phyloP scores from a whole-genome alignment of 2,329 filamentous ascomycete species.

The Aspergillus quadrilineatus region DNA sequence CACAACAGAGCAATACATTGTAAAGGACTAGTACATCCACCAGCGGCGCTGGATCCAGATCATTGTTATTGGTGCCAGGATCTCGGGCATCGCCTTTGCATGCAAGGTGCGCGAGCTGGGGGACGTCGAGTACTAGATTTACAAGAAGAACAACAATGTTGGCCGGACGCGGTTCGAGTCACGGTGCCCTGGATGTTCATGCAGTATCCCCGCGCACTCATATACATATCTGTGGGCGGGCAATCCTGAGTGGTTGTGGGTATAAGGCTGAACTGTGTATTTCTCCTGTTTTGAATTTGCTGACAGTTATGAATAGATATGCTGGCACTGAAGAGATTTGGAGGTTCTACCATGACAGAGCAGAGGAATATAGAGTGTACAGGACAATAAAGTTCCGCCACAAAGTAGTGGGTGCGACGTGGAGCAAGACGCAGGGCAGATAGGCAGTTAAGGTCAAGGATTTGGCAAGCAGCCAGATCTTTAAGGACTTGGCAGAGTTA shows the following conservation, averaged over 20 bases:
- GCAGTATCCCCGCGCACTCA: constrained; percentile 7
- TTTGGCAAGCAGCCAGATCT: not conserved
- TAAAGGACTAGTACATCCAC: too few relatives aligned
- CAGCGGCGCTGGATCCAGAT: not conserved
- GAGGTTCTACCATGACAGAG: not conserved
- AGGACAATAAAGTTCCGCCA: not conserved
- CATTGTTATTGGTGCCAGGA: too few relatives aligned
- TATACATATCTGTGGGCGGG: constrained; percentile 10
- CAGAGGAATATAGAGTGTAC: not conserved
- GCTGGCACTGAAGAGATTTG: not conserved
- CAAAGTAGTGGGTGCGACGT: not conserved
- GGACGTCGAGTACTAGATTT: not conserved
- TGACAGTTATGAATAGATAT: not conserved
- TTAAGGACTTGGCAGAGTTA: constrained; percentile 5
- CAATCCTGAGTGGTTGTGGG: constrained; percentile 6
- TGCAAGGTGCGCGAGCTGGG: not conserved
- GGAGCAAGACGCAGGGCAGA: not conserved
- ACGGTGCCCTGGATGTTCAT: constrained; percentile 2
- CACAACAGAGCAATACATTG: too few relatives aligned
- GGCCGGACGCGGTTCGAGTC: constrained; percentile 1
- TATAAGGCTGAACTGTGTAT: not conserved
- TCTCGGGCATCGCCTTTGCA: too few relatives aligned
- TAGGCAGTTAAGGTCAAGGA: constrained; percentile 6
- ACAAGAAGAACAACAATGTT: constrained; percentile 3
- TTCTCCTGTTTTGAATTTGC: not conserved